Base-by-base conservation (phyloP, 306 rosid species). In the Phaseolus lunatus region DNA sequence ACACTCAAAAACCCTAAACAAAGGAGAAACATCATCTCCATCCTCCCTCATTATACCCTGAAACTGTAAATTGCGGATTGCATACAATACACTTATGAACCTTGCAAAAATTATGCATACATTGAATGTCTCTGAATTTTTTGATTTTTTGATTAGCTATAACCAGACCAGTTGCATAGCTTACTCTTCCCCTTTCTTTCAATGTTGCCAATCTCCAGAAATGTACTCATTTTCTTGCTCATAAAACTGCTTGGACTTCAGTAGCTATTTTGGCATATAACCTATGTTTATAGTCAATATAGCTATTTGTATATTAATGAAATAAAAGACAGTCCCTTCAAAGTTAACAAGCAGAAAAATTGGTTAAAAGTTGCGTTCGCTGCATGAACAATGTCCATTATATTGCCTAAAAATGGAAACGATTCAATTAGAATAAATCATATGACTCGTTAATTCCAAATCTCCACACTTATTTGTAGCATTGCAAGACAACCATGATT, bases 391-490 rank as follows among this genome's bases (percentile, higher is more conserved):
- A n/a, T n/a, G n/a, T n/a, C n/a, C n/a, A n/a, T n/a, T n/a, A n/a
- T n/a, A n/a, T n/a, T n/a, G n/a, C n/a, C n/a, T n/a, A n/a, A n/a
- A n/a, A n/a, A n/a, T n/a, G 39, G 39, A 33, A 7, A 5, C 39
- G 9, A 33, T 33, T 33, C 39, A 33, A 33, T 33, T 5, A 33
- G 39, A 33, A 33, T 33, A 33, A 33, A 33, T 33, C 9, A 7
- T 33, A 33, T 33, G 9, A 33, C 6, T 5, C 39, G 5, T 33
- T 7, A 33, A 33, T 33, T 33, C 29, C 41, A 15, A 47, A 48
- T 77, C 22, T 71, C 79, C 73, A 64, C 61, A 61, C 79, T 82
- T 82, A 82, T 82, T 82, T 62, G 76, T 72, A 57, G 72, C 72
- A 78, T 65, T 65, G 43, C 72, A 57, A 37, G 62, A 67, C 66